Conservation (phyloP, 1,284 basidiomycete species). For the Polyporus tsugae region DNA sequence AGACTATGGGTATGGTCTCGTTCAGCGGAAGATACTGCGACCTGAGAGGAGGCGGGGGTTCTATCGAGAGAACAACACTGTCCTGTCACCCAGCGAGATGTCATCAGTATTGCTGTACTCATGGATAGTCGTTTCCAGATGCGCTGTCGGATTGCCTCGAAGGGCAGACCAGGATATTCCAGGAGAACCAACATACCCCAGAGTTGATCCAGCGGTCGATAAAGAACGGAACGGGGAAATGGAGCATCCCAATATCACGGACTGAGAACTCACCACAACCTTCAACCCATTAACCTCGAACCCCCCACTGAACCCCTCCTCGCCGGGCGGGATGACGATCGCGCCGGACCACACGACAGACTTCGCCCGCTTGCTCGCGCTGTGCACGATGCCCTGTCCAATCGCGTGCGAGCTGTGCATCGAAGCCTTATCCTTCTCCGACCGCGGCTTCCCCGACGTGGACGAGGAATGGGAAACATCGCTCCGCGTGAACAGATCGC, state of each 20-base stretch:
- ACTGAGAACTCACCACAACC: constrained; percentile 36
- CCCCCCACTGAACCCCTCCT: constrained; percentile 32
- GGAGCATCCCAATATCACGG: neutral
- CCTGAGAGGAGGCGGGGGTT: constrained; percentile 33
- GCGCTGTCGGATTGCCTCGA: neutral
- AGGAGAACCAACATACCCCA: too few species aligned
- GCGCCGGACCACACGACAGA: constrained; percentile 42
- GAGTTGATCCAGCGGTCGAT: neutral
- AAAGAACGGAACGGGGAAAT: neutral
- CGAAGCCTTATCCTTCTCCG: constrained; percentile 29
- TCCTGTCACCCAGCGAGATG: constrained; percentile 31
- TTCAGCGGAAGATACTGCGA: constrained; percentile 34
- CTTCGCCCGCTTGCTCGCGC: constrained; percentile 26
- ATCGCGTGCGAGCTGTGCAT: constrained; percentile 31
- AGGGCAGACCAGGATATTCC: neutral
- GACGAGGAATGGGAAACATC: constrained; percentile 5
- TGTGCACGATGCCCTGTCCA: constrained; percentile 39
- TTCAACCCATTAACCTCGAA: constrained; percentile 39
- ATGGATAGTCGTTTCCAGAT: neutral
- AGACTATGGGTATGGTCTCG: constrained; percentile 37
- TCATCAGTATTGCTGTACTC: constrained; percentile 8
- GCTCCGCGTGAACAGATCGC: constrained; percentile 13
- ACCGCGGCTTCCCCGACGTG: neutral
- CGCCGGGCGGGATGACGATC: constrained; percentile 33
- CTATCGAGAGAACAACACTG: constrained; percentile 37